Conservation (phyloP, 352 stramenopile genomes). For the Phytophthora sp. region DNA sequence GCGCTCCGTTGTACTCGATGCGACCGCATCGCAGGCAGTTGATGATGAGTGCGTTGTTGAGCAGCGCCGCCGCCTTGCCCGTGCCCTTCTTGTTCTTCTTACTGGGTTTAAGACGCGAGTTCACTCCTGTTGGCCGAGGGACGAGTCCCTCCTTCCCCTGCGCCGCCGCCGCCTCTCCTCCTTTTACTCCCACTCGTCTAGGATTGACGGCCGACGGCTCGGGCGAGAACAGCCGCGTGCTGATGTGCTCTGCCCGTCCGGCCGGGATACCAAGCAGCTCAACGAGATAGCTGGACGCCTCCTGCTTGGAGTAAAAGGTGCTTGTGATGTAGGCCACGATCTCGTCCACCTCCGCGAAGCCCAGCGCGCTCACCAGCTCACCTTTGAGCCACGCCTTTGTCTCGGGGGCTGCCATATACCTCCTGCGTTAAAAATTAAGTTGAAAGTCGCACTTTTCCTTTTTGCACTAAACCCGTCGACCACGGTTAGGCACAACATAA, state of each 20-base stretch:
- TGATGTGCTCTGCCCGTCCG: conserved; percentile 55
- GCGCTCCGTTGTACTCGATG: conserved; percentile 69
- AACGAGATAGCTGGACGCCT: conserved; percentile 64
- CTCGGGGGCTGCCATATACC: conserved; percentile 30
- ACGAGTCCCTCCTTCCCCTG: conserved; percentile 46
- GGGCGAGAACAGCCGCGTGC: conserved; percentile 47
- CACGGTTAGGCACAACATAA: background rate
- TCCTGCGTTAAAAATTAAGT: background rate
- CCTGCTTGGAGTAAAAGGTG: conserved; percentile 51
- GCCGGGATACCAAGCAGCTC: conserved; percentile 69
- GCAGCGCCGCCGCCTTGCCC: conserved; percentile 18
- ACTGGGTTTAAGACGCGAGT: conserved; percentile 54
- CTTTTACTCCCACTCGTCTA: background rate
- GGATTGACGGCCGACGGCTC: conserved; percentile 4
- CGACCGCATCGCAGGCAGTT: conserved; percentile 75
- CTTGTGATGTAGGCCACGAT: conserved; percentile 63
- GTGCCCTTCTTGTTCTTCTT: conserved; percentile 50
- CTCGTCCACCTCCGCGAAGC: conserved; percentile 76
- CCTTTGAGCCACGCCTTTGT: conserved; percentile 60
- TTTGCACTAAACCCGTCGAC: background rate
- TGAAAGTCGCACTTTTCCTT: too few relatives aligned
- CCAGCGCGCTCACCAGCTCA: conserved; percentile 66
- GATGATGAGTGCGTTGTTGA: conserved; percentile 66
- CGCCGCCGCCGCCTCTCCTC: conserved; percentile 1
- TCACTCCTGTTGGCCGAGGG: conserved; percentile 40